Percentiles rank a stretch among this genome's conserved stretches.
phyloP scores from a whole-genome alignment of 2,329 filamentous ascomycete species.

The Fusarium praegraminearum region DNA sequence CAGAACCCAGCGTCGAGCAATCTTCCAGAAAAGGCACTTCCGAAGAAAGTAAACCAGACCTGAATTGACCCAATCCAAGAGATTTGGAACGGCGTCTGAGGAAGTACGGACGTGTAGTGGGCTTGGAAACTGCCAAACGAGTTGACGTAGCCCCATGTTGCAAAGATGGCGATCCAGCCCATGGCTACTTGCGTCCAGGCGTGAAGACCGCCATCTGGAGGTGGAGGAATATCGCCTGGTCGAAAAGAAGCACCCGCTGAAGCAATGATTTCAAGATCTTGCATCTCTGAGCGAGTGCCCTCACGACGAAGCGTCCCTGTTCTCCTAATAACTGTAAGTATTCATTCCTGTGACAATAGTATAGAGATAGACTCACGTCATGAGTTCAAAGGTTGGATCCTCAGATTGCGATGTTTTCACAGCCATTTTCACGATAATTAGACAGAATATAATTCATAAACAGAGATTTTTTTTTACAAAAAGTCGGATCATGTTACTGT shows the following conservation, averaged over 20 bases:
- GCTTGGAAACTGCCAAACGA: slow-evolving; percentile 60
- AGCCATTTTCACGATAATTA: slow-evolving; percentile 1
- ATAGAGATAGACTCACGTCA: slow-evolving; percentile 1
- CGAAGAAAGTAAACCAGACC: slow-evolving; percentile 57
- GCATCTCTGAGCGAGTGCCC: slow-evolving; percentile 18
- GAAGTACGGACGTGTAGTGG: slow-evolving; percentile 53
- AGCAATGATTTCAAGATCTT: slow-evolving; percentile 20
- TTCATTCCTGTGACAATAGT: fast-evolving
- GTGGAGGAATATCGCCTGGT: slow-evolving; percentile 18
- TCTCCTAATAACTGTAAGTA: neutral
- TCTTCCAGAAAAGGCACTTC: slow-evolving; percentile 59
- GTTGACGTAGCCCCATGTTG: slow-evolving; percentile 60
- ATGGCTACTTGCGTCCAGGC: slow-evolving; percentile 56
- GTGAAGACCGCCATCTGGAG: slow-evolving; percentile 46
- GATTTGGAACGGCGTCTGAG: slow-evolving; percentile 54
- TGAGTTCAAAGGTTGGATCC: neutral
- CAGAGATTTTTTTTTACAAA: neutral
- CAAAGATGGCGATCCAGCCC: slow-evolving; percentile 57
- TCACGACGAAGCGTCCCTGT: slow-evolving; percentile 3
- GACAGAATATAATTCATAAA: neutral
- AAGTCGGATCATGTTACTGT: neutral
- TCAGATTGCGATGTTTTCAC: neutral
- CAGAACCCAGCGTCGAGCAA: slow-evolving; percentile 60
- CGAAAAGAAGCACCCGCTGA: slow-evolving; percentile 22
- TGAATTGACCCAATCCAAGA: slow-evolving; percentile 63